A percentile compares a stretch with the other conserved stretches of the same genome.
Conservation (phyloP, 495 filamentous ascomycete species). For the Aspergillus kassunensis region DNA sequence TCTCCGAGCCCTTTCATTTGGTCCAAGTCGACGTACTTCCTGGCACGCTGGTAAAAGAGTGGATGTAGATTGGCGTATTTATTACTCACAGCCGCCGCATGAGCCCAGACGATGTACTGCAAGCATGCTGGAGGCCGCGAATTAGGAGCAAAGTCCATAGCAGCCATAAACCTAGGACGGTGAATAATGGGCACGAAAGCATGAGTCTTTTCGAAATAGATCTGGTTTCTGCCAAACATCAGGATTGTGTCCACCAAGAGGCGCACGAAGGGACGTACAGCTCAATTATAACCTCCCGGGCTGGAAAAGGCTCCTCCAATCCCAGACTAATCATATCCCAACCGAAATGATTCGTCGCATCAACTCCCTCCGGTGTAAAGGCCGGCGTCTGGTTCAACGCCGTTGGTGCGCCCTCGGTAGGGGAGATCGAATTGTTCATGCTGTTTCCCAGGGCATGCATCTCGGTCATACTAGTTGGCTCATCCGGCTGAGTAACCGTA, state of each 20-base stretch:
- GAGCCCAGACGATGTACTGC: constrained; percentile 90
- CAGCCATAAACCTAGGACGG: constrained; percentile 75
- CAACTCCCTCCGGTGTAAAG: constrained; percentile 17
- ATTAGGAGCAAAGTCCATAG: constrained; percentile 78
- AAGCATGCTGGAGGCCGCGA: constrained; percentile 84
- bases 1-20: constrained; percentile 95
- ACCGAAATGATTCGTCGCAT: constrained; percentile 46
- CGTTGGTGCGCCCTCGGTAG: constrained; percentile 14
- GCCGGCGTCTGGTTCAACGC: constrained; percentile 25
- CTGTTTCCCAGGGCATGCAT: constrained; percentile 22
- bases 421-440: constrained; percentile 19
- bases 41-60: constrained; percentile 80
- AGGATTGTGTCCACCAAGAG: constrained; percentile 2
- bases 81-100: constrained; percentile 77
- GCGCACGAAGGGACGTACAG: constrained; percentile 53
- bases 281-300: constrained; percentile 84
- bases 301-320: constrained; percentile 84
- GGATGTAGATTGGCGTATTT: constrained; percentile 73
- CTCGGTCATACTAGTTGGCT: constrained; percentile 22
- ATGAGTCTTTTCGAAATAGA: constrained; percentile 90
- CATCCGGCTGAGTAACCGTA: constrained; percentile 22
- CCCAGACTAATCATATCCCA: constrained; percentile 97
- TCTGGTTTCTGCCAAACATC: constrained; percentile 53
- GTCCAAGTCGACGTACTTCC: constrained; percentile 85
- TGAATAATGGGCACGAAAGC: constrained; percentile 84